phyloP scores from a whole-genome alignment of 306 rosid genomes.

The Heteromeles arbutifolia region DNA sequence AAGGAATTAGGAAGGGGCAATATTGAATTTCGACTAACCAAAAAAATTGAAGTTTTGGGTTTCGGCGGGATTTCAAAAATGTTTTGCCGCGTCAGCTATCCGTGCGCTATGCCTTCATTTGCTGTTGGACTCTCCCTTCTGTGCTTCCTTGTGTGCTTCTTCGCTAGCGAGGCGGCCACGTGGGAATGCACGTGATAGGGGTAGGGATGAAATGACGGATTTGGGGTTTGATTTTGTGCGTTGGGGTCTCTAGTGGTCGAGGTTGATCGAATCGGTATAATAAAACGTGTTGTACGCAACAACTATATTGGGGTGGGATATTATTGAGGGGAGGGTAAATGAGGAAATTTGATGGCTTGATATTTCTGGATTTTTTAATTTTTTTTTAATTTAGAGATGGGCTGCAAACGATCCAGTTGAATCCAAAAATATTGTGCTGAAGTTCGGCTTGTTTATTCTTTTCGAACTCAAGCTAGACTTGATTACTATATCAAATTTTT shows the following conservation, averaged over 20 bases:
- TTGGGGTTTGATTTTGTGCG: background rate
- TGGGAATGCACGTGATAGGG: background rate
- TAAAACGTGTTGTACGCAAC: constrained; percentile 1
- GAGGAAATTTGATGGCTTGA: background rate
- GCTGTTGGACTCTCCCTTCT: constrained; percentile 7
- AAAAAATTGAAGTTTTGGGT: constrained; percentile 55
- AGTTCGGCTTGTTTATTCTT: too few relatives aligned
- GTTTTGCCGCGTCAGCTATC: constrained; percentile 64
- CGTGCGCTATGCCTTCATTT: constrained; percentile 14
- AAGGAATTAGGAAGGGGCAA: constrained; percentile 25
- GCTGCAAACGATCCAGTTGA: background rate
- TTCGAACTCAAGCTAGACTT: too few relatives aligned
- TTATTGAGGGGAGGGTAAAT: background rate
- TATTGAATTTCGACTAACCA: constrained; percentile 23
- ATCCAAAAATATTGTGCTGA: too few relatives aligned
- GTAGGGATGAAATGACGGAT: constrained; percentile 2
- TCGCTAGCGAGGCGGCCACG: constrained; percentile 16
- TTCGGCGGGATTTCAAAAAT: constrained; percentile 82
- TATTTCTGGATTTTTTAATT: background rate
- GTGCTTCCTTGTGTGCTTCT: constrained; percentile 52
- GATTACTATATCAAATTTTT: too few relatives aligned
- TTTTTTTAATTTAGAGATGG: background rate
- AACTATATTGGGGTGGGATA: background rate
- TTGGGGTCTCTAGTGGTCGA: constrained; percentile 2
- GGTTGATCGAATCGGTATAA: background rate